Evolutionary conservation across 1,284 basidiomycete genomes (phyloP).

Genomic region (Pseudozyma thailandica): DNA sequence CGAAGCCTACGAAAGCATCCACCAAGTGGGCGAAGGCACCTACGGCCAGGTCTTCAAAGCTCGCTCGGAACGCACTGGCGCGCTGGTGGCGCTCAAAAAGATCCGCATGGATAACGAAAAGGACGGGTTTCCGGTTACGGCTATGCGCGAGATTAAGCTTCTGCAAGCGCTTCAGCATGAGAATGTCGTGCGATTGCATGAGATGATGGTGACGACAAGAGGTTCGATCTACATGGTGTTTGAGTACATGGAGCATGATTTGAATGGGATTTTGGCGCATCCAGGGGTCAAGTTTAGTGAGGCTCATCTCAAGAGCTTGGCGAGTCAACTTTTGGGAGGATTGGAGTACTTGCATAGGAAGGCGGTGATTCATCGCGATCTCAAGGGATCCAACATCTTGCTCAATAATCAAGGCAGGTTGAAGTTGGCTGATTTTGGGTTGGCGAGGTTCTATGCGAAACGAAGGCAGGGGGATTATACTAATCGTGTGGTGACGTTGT

Average conservation of each 20-base stretch:
- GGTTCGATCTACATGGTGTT: constrained; percentile 97
- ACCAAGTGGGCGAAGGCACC: constrained; percentile 96
- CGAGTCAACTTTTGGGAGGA: constrained; percentile 91
- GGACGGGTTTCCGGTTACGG: constrained; percentile 98
- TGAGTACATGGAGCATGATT: constrained; percentile 99
- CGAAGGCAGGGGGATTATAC: constrained; percentile 91
- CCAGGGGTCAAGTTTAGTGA: constrained; percentile 82
- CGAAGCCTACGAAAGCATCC: constrained; percentile 84
- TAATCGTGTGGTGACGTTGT: constrained; percentile 97
- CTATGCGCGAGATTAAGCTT: constrained; percentile 98
- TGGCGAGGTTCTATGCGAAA: constrained; percentile 96
- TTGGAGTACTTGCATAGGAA: constrained; percentile 93
- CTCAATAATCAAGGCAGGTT: constrained; percentile 90
- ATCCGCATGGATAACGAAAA: constrained; percentile 98
- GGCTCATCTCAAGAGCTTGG: constrained; percentile 93
- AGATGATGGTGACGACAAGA: constrained; percentile 95
- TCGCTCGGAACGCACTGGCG: constrained; percentile 78
- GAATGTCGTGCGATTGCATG: constrained; percentile 88
- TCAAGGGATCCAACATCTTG: constrained; percentile 98
- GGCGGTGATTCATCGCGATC: constrained; percentile 95
- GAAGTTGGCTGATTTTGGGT: constrained; percentile 96
- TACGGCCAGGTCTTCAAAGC: constrained; percentile 99
- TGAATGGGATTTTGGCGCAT: constrained; percentile 93
- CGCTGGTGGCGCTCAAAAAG: constrained; percentile 89
- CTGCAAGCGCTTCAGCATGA: constrained; percentile 88